Evolutionary conservation across 2,329 filamentous ascomycete genomes (phyloP).

Genomic region (Fusarium sp.): DNA sequence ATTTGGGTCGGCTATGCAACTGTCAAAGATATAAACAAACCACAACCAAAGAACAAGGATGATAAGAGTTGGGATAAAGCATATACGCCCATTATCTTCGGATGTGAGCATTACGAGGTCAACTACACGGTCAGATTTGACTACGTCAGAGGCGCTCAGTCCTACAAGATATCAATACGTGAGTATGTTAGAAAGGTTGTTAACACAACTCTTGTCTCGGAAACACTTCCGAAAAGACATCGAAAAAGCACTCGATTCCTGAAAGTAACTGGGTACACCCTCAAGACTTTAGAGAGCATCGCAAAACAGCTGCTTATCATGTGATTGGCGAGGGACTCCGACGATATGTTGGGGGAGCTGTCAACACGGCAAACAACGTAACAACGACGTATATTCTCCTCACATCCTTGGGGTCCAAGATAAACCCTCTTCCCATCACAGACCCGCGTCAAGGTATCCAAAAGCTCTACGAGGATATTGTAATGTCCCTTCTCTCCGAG

Average conservation of each 20-base stretch:
- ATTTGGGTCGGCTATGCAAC: constrained; percentile 25
- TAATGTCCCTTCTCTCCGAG: background rate
- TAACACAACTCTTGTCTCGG: background rate
- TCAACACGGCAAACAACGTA: background rate
- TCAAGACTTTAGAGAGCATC: background rate
- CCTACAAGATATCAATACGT: background rate
- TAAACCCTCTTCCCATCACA: background rate
- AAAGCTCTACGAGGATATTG: background rate
- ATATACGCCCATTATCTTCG: background rate
- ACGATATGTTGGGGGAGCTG: background rate
- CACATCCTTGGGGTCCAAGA: background rate
- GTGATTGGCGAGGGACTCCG: background rate
- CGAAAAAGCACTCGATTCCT: background rate
- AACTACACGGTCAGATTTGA: background rate
- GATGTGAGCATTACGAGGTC: constrained; percentile 9
- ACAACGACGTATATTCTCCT: background rate
- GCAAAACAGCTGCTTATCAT: background rate
- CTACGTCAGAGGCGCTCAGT: background rate
- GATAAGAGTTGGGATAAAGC: background rate
- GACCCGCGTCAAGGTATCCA: background rate
- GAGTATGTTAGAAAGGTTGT: background rate
- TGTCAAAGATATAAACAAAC: background rate
- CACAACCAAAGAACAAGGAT: rapidly evolving
- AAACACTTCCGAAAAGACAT: background rate
- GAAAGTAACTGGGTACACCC: background rate